Percentiles rank a stretch among this genome's conserved stretches.
Conservation (phyloP, 2,329 filamentous ascomycete species). For the Coniochaeta sp. region DNA sequence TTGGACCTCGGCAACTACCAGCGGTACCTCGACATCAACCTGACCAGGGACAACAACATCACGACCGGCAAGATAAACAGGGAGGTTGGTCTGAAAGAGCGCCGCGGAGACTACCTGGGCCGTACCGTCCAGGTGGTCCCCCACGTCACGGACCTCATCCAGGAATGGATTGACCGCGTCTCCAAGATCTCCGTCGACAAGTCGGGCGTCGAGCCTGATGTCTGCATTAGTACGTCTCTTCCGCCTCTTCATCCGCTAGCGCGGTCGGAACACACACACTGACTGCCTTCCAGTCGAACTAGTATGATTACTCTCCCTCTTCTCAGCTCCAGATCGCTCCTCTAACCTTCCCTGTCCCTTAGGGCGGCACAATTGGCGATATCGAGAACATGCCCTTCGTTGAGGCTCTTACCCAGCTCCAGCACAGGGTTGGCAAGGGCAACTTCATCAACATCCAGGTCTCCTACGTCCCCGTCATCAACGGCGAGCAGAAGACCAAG, state of each 20-base stretch:
- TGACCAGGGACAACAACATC: conserved; percentile 88
- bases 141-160: conserved; percentile 84
- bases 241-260: conserved; percentile 1
- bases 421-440: conserved; percentile 61
- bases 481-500: conserved; percentile 86
- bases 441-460: conserved; percentile 90
- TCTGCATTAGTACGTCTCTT: conserved; percentile 64
- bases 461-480: conserved; percentile 68
- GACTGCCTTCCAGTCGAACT: conserved; percentile 21
- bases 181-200: conserved; percentile 81
- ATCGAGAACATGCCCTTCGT: conserved; percentile 86
- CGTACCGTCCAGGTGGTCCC: conserved; percentile 87
- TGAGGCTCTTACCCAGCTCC: conserved; percentile 75
- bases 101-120: conserved; percentile 70
- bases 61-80: conserved; percentile 96
- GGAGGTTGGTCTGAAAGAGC: conserved; percentile 68
- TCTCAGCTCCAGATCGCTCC: no score
- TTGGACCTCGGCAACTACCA: not conserved
- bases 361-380: conserved; percentile 45
- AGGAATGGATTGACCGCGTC: conserved; percentile 87
- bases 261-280: conserved; percentile 8
- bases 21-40: conserved; percentile 67
- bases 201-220: conserved; percentile 73
- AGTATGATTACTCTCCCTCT: conserved; percentile 10
- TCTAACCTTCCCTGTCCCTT: not conserved